Base-by-base conservation (phyloP, 2,329 filamentous ascomycete species). In the Fusarium fracticaudum region DNA sequence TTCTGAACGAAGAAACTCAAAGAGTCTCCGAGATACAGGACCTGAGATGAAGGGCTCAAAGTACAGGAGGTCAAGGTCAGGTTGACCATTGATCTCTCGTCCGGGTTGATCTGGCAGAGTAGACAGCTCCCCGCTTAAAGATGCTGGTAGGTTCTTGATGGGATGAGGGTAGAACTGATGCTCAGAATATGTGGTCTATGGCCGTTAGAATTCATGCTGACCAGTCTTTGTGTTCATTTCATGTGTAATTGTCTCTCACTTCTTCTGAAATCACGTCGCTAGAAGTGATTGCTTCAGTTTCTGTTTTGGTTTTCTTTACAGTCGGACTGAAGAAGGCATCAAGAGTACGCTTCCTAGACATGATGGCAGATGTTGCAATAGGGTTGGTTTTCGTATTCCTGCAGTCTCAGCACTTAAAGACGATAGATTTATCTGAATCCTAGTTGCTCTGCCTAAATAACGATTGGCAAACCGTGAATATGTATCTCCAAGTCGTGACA, bases 31-130 rank as follows among this genome's bases (percentile, higher is more conserved):
- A 26, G 89, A 85, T 17, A 89, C 84, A 18, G 86, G 81, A 5
- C 85, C 83, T 0, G 91, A 88, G 8, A 95, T 86, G 72, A 93
- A 95, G 0, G 93, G 93, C 76, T 94, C 87, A 79, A 92, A 95
- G 81, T 94, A 94, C 14, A 95, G 82, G 0, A 96, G 85, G 79
- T 95, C 92, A 1, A 95, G 86, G 72, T 95, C 88, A 0, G 89
- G 88, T 76, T 93, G 90, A 77, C 94, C 86, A 74, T 90, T 90
- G 73, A 95, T 91, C 6, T 80, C 76, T 51, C 83, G 86, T 3
- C 87, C 88, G 68, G 88, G 84, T 26, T 86, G 83, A 2, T 87
- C 86, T 11, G 91, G 90, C 4, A 87, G 75, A 8, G 84, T 85
- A 0, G 78, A 69, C 6, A 89, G 65, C 51, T 85, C 84, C 22